A percentile compares a stretch with the other conserved stretches of the same genome.
Evolutionary conservation across 768 basidiomycete species (phyloP).

Genomic region (Lentinus tigrinus): DNA sequence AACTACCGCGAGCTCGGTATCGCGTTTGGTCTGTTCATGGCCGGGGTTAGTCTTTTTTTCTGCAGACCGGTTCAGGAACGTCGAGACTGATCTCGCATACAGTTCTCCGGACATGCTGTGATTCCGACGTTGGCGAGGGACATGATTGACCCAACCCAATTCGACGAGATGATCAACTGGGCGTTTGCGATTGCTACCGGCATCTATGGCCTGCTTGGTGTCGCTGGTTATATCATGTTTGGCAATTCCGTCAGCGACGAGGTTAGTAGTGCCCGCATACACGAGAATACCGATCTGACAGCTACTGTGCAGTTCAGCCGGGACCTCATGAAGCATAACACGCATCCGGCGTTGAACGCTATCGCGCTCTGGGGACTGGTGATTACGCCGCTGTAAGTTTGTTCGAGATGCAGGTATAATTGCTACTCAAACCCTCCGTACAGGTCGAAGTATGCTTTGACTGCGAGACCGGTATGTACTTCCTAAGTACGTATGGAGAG

Average conservation of each 20-base stretch:
- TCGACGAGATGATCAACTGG: constrained; percentile 78
- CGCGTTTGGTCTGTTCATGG: constrained; percentile 89
- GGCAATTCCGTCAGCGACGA: constrained; percentile 78
- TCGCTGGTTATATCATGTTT: constrained; percentile 91
- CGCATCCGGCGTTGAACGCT: constrained; percentile 68
- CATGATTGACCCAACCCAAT: constrained; percentile 81
- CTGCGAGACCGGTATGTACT: constrained; percentile 68
- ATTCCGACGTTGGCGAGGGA: constrained; percentile 89
- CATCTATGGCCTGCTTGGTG: constrained; percentile 21
- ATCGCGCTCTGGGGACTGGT: constrained; percentile 87
- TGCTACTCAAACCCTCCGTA: constrained; percentile 1
- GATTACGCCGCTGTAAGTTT: constrained; percentile 64
- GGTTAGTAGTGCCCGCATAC: constrained; percentile 39
- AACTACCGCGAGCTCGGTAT: constrained; percentile 64
- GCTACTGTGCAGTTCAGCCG: constrained; percentile 63
- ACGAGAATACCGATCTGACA: background rate
- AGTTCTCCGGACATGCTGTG: constrained; percentile 92
- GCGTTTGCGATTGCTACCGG: constrained; percentile 63
- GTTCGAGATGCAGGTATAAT: background rate
- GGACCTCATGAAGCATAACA: constrained; percentile 70
- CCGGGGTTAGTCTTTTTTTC: constrained; percentile 52
- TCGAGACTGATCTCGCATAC: background rate
- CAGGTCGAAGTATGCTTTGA: constrained; percentile 87
- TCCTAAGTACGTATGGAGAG: background rate
- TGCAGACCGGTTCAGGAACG: too few species aligned